Percentiles rank a stretch among this genome's conserved stretches.
These are phyloP conservation scores for Tuctoria greenei DNA, from an alignment of 176 grass and related monocot genomes.

Conservation along the genomic window DNA sequence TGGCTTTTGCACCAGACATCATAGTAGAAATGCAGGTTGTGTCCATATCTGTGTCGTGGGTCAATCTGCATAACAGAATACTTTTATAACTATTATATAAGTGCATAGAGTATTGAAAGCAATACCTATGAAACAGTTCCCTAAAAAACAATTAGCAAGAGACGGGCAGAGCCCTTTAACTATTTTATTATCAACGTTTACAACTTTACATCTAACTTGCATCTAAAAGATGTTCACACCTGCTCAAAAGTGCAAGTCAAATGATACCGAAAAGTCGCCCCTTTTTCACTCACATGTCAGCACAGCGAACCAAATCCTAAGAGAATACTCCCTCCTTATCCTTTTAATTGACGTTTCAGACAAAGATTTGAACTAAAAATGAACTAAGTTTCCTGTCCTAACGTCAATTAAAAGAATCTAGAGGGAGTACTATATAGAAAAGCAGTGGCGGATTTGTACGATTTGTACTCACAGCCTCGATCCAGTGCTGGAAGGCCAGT, in stretches of 20 bases:
- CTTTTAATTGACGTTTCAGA: no score
- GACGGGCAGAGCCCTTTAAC: not conserved
- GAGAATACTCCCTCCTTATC: no score
- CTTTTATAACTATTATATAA: not conserved
- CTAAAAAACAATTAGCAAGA: not conserved
- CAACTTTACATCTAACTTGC: slow-evolving; percentile 16
- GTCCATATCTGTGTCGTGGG: slow-evolving; percentile 86
- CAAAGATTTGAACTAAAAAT: no score
- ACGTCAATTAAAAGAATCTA: no score
- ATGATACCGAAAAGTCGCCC: slow-evolving; percentile 2
- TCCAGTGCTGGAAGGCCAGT: slow-evolving; percentile 77
- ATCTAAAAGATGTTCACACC: slow-evolving; percentile 16
- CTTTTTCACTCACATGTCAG: not conserved
- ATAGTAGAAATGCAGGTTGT: slow-evolving; percentile 93
- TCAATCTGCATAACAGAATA: slow-evolving; percentile 59
- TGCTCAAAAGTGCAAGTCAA: slow-evolving; percentile 32
- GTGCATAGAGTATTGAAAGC: not conserved
- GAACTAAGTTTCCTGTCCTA: no score
- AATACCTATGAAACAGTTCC: not conserved
- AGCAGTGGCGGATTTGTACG: not conserved
- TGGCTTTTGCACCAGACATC: slow-evolving; percentile 70
- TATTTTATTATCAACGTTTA: slow-evolving; percentile 11
- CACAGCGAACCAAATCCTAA: not conserved
- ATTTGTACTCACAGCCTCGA: slow-evolving; percentile 61
- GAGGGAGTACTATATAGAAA: not conserved